Base-by-base conservation (phyloP, 768 basidiomycete species). In the Rhizopogon salebrosus region DNA sequence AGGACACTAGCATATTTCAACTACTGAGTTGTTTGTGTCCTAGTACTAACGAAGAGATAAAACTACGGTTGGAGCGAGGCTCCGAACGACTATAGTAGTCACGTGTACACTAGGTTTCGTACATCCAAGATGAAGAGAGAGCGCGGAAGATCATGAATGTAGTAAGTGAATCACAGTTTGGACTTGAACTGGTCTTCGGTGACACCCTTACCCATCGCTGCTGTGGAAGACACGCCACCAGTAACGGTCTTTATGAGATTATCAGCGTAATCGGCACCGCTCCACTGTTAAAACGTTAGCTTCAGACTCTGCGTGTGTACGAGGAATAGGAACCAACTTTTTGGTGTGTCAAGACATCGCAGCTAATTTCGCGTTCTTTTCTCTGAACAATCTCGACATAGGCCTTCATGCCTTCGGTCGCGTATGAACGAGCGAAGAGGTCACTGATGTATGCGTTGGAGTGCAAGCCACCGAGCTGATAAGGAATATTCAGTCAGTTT, bases 181-280 rank as follows among this genome's bases (percentile, higher is more conserved):
- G 72, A 43, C 55, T 60, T 63, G 72, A 95, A 97, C 69, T 95
- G 94, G 35, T 84, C 71, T 73, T 97, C 94, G 0, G 94, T 97
- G 27, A 95, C 93, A 52, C 95, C 95, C 60, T 85, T 84, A 46
- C 95, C 97, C 95, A 98, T 98, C n/a, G 97, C 95, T n/a, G 95
- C 82, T 9, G 95, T 98, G 43, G 92, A 94, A 35, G 92, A 95
- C 56, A 99, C 82, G 54, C 97, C 97, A 23, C 97, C 97, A 34
- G 97, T 99, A 51, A 98, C 92, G 6, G 95, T 95, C 82, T 92
- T 94, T 72, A 97, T 80, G 50, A 95, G 70, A 57, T 82, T 85
- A 69, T 97, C 94, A 34, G 89, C 89, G 61, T 92, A 95, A 69
- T 95, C 93, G 4, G 89, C 94, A 31, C 95, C 95, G 58, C 89